phyloP scores from a whole-genome alignment of 202 grass and related monocot genomes.

The Musa balbisiana region DNA sequence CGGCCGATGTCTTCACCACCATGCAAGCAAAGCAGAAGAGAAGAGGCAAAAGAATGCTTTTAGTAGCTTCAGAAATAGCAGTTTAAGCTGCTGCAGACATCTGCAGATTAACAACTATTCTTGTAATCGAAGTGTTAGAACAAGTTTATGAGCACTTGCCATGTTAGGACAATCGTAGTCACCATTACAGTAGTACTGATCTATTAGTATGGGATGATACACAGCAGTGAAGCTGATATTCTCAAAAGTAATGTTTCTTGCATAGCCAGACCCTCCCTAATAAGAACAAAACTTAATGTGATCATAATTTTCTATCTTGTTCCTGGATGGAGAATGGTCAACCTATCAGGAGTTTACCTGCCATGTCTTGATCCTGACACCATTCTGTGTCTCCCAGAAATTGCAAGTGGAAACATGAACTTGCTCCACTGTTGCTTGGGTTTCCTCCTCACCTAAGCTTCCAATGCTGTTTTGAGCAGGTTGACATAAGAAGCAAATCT shows the following conservation, averaged over 20 bases:
- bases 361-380: constrained; percentile 23
- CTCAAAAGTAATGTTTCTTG: constrained; percentile 25
- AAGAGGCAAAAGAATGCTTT: neutral
- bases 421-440: neutral
- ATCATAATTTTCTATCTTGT: no score
- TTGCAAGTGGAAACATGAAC: neutral
- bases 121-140: no score
- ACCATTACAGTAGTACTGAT: constrained; percentile 33
- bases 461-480: constrained; percentile 2
- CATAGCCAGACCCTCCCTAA: constrained; percentile 41
- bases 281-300: no score
- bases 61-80: no score
- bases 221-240: constrained; percentile 28
- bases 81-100: no score
- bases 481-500: no score
- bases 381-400: neutral
- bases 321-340: no score
- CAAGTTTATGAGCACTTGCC: neutral
- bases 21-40: neutral
- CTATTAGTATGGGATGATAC: constrained; percentile 30
- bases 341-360: neutral
- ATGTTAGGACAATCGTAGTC: neutral
- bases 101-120: neutral
- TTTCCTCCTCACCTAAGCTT: neutral
- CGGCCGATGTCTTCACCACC: neutral